These are phyloP conservation scores for Peronospora farinosa DNA, from an alignment of 352 stramenopile species.

Conservation along the genomic window DNA sequence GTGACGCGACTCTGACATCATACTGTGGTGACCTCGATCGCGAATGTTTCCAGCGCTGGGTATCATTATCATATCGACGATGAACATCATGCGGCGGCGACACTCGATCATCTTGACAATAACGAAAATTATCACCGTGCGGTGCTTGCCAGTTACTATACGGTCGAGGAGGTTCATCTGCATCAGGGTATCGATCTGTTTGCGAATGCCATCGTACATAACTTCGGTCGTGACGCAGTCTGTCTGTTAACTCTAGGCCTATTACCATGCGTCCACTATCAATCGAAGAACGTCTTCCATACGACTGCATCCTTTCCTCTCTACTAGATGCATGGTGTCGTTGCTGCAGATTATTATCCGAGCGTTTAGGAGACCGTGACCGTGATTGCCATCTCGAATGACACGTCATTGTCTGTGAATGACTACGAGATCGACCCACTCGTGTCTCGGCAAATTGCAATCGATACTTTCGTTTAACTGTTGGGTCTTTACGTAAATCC, in stretches of 20 bases:
- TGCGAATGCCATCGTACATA: constrained; percentile 10
- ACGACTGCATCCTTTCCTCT: constrained; percentile 1
- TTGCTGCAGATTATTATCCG: constrained; percentile 1
- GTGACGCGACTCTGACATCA: constrained; percentile 4
- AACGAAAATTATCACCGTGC: background rate
- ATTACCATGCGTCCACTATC: constrained; percentile 5
- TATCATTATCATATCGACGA: background rate
- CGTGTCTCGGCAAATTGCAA: too few relatives aligned
- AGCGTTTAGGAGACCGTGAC: constrained; percentile 4
- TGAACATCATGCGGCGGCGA: background rate
- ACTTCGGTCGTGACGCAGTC: constrained; percentile 6
- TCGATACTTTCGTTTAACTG: too few relatives aligned
- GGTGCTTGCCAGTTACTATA: constrained; percentile 4
- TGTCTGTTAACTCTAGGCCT: constrained; percentile 2
- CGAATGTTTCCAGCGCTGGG: constrained; percentile 5
- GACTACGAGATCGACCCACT: too few relatives aligned
- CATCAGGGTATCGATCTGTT: background rate
- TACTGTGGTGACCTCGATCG: constrained; percentile 6
- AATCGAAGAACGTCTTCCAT: background rate
- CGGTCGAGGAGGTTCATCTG: background rate
- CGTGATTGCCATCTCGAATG: constrained; percentile 9
- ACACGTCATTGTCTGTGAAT: background rate
- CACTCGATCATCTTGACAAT: constrained; percentile 1
- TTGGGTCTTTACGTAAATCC: too few relatives aligned
- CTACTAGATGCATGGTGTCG: background rate